A percentile compares a stretch with the other conserved stretches of the same genome.
Evolutionary conservation across 2,329 filamentous ascomycete genomes (phyloP).

Genomic region (Fusarium abutilonis): DNA sequence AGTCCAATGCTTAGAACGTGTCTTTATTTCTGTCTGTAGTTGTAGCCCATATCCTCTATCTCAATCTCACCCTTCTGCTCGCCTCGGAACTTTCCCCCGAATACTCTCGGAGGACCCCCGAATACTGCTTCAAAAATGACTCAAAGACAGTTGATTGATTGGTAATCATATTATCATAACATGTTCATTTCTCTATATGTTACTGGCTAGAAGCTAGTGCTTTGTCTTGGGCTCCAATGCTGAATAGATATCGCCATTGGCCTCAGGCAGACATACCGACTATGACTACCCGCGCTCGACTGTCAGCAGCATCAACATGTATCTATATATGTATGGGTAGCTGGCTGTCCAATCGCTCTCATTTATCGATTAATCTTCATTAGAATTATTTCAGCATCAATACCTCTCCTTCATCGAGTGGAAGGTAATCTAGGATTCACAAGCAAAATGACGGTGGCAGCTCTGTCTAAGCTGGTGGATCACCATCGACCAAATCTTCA

Average conservation of each 20-base stretch:
- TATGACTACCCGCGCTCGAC: neutral
- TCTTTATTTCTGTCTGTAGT: no score
- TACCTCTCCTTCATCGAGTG: no score
- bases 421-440: no score
- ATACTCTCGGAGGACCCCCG: neutral
- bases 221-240: neutral
- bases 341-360: no score
- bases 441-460: neutral
- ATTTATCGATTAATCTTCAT: no score
- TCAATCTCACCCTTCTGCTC: neutral
- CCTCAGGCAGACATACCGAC: neutral
- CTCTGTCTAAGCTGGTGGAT: neutral
- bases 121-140: neutral
- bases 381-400: neutral
- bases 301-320: neutral
- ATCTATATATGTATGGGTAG: neutral
- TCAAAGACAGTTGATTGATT: neutral
- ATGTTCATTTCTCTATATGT: neutral
- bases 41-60: neutral
- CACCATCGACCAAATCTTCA: constrained; percentile 12
- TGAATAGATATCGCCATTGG: neutral
- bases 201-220: neutral
- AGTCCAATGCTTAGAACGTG: no score
- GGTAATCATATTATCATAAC: neutral
- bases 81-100: neutral